Conservation (phyloP, 2,329 filamentous ascomycete genomes). For the Colletotrichum liaoningense region DNA sequence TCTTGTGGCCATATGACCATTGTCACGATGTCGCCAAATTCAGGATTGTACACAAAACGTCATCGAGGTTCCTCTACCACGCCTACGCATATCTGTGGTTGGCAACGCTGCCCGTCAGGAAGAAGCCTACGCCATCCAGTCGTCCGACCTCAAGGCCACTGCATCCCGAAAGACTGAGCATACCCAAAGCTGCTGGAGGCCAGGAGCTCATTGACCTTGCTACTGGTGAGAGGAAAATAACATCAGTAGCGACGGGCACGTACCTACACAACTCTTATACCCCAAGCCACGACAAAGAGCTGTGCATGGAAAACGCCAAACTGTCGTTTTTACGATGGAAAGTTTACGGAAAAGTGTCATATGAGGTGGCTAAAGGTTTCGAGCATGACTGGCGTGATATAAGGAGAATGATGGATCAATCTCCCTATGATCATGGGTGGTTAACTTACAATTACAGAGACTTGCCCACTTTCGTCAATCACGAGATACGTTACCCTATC, state of each 20-base stretch:
- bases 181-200: not conserved
- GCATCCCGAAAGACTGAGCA: not conserved
- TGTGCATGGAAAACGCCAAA: slow-evolving; percentile 5
- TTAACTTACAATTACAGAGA: not conserved
- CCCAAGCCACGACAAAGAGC: not conserved
- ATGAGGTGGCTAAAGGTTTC: not conserved
- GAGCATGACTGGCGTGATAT: not conserved
- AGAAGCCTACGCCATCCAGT: not conserved
- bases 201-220: not conserved
- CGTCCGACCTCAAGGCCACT: not conserved
- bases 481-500: not conserved
- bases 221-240: accelerated
- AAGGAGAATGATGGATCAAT: slow-evolving; percentile 1
- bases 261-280: not conserved
- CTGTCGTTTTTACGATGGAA: slow-evolving; percentile 15
- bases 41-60: not conserved
- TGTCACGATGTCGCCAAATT: not conserved
- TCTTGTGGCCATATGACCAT: not conserved
- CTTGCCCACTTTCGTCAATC: not conserved
- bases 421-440: not conserved
- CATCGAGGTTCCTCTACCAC: not conserved
- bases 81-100: slow-evolving; percentile 2
- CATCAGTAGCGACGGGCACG: not conserved
- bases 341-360: not conserved
- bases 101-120: slow-evolving; percentile 1